Evolutionary conservation across 768 basidiomycete species (phyloP).

Genomic region (Lanmaoa rubissima): DNA sequence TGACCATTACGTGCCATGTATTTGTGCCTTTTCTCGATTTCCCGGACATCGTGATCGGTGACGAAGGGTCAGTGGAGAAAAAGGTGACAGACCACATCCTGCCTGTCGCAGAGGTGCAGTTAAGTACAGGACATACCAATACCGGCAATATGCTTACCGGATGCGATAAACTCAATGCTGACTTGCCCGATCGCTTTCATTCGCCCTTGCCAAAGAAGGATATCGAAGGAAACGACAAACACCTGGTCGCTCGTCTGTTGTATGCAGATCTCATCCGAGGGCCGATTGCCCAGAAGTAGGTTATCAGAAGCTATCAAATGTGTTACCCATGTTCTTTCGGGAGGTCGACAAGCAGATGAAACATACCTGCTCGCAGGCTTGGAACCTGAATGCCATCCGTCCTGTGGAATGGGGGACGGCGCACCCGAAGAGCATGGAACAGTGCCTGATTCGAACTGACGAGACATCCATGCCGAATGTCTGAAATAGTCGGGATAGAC

Average conservation of each 20-base stretch:
- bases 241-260: constrained; percentile 45
- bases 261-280: constrained; percentile 53
- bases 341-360: constrained; percentile 14
- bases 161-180: constrained; percentile 66
- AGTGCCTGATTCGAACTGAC: constrained; percentile 25
- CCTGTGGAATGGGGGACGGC: constrained; percentile 22
- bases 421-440: constrained; percentile 28
- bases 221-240: constrained; percentile 51
- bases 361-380: constrained; percentile 16
- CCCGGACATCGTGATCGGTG: not conserved
- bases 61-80: constrained; percentile 13
- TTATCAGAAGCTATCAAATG: constrained; percentile 40
- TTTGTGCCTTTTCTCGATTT: constrained; percentile 7
- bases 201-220: constrained; percentile 63
- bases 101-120: constrained; percentile 3
- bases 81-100: constrained; percentile 28
- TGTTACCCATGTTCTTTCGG: not conserved
- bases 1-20: constrained; percentile 46
- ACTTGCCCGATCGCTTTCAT: constrained; percentile 61
- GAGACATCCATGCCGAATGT: constrained; percentile 68
- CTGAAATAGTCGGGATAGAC: constrained; percentile 44
- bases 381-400: constrained; percentile 21
- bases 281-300: constrained; percentile 37
- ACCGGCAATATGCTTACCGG: constrained; percentile 4
- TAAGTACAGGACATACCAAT: not conserved